Evolutionary conservation across 2,329 filamentous ascomycete genomes (phyloP).

Genomic region (Helotiales sp.): DNA sequence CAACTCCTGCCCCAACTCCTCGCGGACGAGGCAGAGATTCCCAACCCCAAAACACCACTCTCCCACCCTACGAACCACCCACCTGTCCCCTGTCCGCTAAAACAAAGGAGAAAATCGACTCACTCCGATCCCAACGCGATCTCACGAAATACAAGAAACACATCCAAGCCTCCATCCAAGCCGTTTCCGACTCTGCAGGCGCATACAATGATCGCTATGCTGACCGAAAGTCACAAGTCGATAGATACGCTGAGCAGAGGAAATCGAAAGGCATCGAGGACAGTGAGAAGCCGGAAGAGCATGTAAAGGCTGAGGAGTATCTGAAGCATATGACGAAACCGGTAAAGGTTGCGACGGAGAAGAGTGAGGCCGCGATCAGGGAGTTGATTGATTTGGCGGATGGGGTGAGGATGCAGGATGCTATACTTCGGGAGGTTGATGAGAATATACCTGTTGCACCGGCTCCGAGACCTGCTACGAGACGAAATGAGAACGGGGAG

Average conservation of each 20-base stretch:
- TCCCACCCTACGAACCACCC: constrained; percentile 54
- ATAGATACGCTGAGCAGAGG: constrained; percentile 28
- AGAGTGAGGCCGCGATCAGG: constrained; percentile 58
- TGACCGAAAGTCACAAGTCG: constrained; percentile 26
- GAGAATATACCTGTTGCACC: constrained; percentile 21
- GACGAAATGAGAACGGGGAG: constrained; percentile 35
- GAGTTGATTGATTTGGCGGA: constrained; percentile 56
- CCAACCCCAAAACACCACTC: constrained; percentile 22
- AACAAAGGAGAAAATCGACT: constrained; percentile 46
- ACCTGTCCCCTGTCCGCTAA: constrained; percentile 48
- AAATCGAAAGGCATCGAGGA: constrained; percentile 33
- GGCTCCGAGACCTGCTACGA: constrained; percentile 33
- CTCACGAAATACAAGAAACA: constrained; percentile 48
- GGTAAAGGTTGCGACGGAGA: constrained; percentile 51
- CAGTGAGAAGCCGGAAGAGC: constrained; percentile 37
- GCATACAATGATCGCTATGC: constrained; percentile 56
- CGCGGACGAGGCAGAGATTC: constrained; percentile 13
- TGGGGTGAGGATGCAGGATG: constrained; percentile 38
- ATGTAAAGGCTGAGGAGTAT: constrained; percentile 38
- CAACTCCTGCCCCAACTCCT: constrained; percentile 26
- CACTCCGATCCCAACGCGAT: constrained; percentile 43
- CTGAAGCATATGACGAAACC: constrained; percentile 43
- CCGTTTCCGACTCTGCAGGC: constrained; percentile 49
- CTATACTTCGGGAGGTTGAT: constrained; percentile 35
- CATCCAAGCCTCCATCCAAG: constrained; percentile 44